A percentile compares a stretch with the other conserved stretches of the same genome.
Evolutionary conservation across 1,284 basidiomycete species (phyloP).

Genomic region (Trametes hirsuta): DNA sequence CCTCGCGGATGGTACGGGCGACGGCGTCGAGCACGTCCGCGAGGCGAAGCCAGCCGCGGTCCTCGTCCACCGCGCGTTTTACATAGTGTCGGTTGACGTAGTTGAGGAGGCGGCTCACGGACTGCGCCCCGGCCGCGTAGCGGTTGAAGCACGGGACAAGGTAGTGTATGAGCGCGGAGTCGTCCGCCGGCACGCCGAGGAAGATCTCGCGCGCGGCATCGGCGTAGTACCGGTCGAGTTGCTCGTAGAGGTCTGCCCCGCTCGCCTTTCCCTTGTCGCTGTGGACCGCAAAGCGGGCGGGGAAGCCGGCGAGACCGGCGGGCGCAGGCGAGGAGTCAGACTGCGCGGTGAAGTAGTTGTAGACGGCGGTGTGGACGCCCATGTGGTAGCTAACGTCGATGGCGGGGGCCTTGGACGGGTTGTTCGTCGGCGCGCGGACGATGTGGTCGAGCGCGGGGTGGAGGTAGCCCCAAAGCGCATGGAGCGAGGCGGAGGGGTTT

Average conservation of each 20-base stretch:
- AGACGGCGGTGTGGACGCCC: conserved; percentile 76
- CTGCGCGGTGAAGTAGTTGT: conserved; percentile 77
- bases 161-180: conserved; percentile 66
- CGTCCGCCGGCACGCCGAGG: conserved; percentile 65
- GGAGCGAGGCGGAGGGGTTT: conserved; percentile 70
- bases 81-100: conserved; percentile 82
- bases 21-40: conserved; percentile 68
- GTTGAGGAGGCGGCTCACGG: conserved; percentile 71
- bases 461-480: conserved; percentile 73
- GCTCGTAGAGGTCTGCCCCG: conserved; percentile 71
- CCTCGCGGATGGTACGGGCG: conserved; percentile 52
- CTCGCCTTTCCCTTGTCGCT: conserved; percentile 38
- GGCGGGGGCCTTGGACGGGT: conserved; percentile 59
- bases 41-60: conserved; percentile 73
- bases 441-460: conserved; percentile 76
- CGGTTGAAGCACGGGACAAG: conserved; percentile 71
- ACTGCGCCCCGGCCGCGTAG: conserved; percentile 64
- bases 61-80: conserved; percentile 74
- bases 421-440: conserved; percentile 65
- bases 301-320: conserved; percentile 26
- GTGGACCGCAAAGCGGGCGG: conserved; percentile 22
- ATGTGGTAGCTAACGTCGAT: conserved; percentile 74
- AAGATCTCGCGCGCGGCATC: conserved; percentile 62
- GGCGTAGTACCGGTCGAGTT: conserved; percentile 67
- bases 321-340: conserved; percentile 45